phyloP scores from a whole-genome alignment of 345 rosid species.

The Cardiospermum halicacabum region DNA sequence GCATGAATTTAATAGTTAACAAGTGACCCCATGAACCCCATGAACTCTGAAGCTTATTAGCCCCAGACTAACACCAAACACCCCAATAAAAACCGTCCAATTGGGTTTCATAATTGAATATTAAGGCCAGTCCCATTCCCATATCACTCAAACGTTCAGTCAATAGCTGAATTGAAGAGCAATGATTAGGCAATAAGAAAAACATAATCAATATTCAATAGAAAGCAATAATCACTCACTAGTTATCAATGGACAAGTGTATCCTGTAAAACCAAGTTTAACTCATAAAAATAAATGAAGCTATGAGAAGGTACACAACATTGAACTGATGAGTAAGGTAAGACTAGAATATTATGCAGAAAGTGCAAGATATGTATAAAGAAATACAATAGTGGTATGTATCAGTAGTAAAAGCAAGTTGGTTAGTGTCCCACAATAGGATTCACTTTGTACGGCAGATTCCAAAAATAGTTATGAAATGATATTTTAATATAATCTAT shows the following conservation, averaged over 20 bases:
- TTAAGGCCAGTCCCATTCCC: background rate
- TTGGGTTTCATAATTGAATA: background rate
- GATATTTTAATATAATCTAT: background rate
- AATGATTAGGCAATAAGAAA: background rate
- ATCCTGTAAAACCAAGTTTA: background rate
- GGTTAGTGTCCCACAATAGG: constrained; percentile 2
- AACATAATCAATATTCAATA: background rate
- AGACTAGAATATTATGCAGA: background rate
- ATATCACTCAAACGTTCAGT: constrained; percentile 1
- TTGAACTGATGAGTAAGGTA: background rate
- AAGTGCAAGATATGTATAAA: background rate
- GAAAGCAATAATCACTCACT: background rate
- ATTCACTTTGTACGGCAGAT: background rate
- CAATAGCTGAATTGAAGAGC: background rate
- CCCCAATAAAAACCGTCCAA: constrained; percentile 2
- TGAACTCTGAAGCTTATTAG: constrained; percentile 17
- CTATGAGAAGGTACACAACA: background rate
- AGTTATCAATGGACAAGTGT: background rate
- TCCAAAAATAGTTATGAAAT: background rate
- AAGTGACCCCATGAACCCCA: background rate
- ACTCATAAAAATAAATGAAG: background rate
- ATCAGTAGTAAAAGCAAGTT: constrained; percentile 1
- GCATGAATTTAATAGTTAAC: constrained; percentile 1
- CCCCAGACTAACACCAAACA: too few species aligned
- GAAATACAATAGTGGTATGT: background rate